Conservation (phyloP, 129 eudicot genomes). For the Pulicaria dysenterica region DNA sequence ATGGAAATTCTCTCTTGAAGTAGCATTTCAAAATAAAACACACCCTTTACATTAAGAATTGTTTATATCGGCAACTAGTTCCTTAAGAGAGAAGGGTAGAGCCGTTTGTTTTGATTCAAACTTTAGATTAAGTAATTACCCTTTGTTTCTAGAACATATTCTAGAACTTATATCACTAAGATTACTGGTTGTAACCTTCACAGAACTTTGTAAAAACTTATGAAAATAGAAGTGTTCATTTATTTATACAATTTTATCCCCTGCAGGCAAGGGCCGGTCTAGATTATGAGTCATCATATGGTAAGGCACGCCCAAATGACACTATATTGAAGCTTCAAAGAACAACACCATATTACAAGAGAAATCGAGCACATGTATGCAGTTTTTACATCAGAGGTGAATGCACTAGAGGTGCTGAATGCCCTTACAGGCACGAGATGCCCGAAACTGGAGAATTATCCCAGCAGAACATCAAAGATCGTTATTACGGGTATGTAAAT, state of each 20-base stretch:
- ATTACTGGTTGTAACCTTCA: not conserved
- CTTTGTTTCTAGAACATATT: not conserved
- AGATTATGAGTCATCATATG: conserved; percentile 75
- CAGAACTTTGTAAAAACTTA: not conserved
- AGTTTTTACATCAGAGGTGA: conserved; percentile 70
- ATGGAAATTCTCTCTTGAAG: too few species aligned
- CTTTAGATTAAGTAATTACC: too few species aligned
- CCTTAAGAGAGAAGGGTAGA: too few species aligned
- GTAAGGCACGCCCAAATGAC: conserved; percentile 66
- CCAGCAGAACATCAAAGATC: conserved; percentile 68
- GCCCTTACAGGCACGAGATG: conserved; percentile 79
- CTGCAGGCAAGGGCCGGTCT: conserved; percentile 71
- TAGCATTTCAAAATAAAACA: too few species aligned
- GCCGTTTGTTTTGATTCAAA: too few species aligned
- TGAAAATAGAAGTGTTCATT: not conserved
- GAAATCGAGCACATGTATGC: conserved; percentile 74
- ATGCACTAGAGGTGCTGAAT: conserved; percentile 80
- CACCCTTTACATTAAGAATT: too few species aligned
- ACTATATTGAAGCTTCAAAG: conserved; percentile 78
- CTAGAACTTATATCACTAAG: not conserved
- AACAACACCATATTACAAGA: conserved; percentile 71
- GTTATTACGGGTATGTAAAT: conserved; percentile 64
- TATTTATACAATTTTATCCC: not conserved
- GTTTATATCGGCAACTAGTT: too few species aligned
- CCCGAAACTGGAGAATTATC: conserved; percentile 63